Evolutionary conservation across 371 early-diverging fungal genomes (phyloP).

Genomic region (Circinella minor): DNA sequence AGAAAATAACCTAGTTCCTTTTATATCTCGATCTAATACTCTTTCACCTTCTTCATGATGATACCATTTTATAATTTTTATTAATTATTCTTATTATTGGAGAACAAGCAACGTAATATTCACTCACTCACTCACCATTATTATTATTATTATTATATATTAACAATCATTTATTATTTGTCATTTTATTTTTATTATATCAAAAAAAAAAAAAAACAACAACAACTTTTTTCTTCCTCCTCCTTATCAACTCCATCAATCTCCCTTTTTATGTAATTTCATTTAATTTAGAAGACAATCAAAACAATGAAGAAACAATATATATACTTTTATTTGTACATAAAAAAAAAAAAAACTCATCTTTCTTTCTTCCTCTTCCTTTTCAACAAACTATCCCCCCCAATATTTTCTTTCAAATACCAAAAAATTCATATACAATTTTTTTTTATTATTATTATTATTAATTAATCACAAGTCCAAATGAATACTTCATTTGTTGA

Average conservation of each 20-base stretch:
- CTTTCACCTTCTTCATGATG: conserved; percentile 1
- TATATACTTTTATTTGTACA: conserved; percentile 2
- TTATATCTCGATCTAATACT: conserved; percentile 9
- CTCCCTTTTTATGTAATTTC: too few species aligned
- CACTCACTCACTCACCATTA: neutral
- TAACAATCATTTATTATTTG: too few species aligned
- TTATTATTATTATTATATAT: neutral
- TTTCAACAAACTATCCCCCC: too few species aligned
- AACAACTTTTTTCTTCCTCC: too few species aligned
- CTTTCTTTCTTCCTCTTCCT: too few species aligned
- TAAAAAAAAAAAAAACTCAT: neutral
- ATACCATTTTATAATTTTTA: neutral
- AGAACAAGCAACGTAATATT: neutral
- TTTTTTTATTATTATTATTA: too few species aligned
- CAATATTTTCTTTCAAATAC: too few species aligned
- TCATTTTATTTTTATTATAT: too few species aligned
- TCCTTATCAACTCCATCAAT: neutral
- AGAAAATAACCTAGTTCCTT: conserved; percentile 7
- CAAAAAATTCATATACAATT: too few species aligned
- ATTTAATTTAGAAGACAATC: too few species aligned
- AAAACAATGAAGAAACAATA: neutral
- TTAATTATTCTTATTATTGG: too few species aligned
- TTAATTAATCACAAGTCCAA: conserved; percentile 26
- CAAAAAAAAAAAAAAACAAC: too few species aligned
- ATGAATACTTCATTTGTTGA: conserved; percentile 40